Evolutionary conservation across 768 basidiomycete genomes (phyloP).

Genomic region (Phaeotremella skinneri): DNA sequence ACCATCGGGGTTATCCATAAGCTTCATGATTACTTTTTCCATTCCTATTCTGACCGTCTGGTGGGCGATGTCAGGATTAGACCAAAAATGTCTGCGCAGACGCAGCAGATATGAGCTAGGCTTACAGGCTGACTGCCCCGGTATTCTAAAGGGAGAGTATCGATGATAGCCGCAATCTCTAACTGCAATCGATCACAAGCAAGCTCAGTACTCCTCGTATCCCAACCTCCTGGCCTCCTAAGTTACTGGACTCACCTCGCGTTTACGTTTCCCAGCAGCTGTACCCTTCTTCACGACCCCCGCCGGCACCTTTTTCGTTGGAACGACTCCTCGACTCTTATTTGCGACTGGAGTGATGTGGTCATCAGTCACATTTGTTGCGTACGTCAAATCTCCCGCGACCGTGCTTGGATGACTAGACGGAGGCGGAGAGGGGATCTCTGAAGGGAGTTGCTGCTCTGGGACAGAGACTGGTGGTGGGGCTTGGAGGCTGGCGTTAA

Average conservation of each 20-base stretch:
- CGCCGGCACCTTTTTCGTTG: constrained; percentile 44
- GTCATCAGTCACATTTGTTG: constrained; percentile 34
- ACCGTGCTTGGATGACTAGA: constrained; percentile 6
- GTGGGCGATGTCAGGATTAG: not conserved
- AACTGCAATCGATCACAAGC: constrained; percentile 28
- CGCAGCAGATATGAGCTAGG: constrained; percentile 15
- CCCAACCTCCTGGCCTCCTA: no score
- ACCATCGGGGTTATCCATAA: constrained; percentile 67
- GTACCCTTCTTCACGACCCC: constrained; percentile 62
- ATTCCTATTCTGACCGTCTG: constrained; percentile 35
- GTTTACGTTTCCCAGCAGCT: constrained; percentile 79
- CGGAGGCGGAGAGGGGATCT: not conserved
- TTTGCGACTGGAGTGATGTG: constrained; percentile 39
- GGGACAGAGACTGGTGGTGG: constrained; percentile 10
- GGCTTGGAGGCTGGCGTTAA: constrained; percentile 4
- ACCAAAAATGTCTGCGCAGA: not conserved
- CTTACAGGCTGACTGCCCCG: constrained; percentile 80
- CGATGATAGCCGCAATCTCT: constrained; percentile 65
- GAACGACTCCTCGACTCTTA: constrained; percentile 50
- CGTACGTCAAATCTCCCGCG: constrained; percentile 47
- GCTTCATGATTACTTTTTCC: constrained; percentile 72
- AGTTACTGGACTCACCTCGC: constrained; percentile 67
- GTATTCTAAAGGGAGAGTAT: constrained; percentile 81
- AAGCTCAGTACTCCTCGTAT: no score
- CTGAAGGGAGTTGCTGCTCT: not conserved